Percentiles rank a stretch among this genome's conserved stretches.
These are phyloP conservation scores for Colletotrichum theobromicola DNA, from an alignment of 2,329 filamentous ascomycete species.

Conservation along the genomic window DNA sequence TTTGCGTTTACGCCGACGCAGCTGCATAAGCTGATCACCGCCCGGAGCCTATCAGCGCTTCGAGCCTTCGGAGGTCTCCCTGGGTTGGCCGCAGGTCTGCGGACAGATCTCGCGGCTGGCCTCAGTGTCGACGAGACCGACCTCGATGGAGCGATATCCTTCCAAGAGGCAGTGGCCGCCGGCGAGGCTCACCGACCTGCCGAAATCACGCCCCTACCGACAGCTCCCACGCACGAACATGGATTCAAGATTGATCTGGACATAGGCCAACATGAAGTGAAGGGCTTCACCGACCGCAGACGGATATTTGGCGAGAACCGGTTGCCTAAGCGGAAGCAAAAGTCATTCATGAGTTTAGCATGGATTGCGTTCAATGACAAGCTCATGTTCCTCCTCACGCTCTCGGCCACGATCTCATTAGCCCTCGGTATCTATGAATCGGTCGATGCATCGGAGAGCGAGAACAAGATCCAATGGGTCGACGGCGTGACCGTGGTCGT, in stretches of 20 bases:
- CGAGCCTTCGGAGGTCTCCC: conserved; percentile 57
- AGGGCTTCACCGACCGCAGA: conserved; percentile 64
- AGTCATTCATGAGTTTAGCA: conserved; percentile 71
- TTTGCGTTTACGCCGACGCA: conserved; percentile 62
- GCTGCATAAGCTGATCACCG: conserved; percentile 57
- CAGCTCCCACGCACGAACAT: conserved; percentile 26
- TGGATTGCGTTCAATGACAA: conserved; percentile 89
- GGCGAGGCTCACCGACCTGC: conserved; percentile 35
- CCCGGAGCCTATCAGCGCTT: conserved; percentile 52
- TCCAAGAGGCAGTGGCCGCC: conserved; percentile 53
- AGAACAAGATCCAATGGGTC: conserved; percentile 75
- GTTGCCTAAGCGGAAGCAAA: conserved; percentile 72
- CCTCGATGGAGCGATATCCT: conserved; percentile 49
- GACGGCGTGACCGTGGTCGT: conserved; percentile 82
- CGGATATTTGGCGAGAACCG: conserved; percentile 73
- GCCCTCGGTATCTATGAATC: conserved; percentile 78
- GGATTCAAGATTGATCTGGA: conserved; percentile 20
- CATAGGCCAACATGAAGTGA: conserved; percentile 20
- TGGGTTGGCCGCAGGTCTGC: conserved; percentile 57
- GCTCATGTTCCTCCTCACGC: conserved; percentile 73
- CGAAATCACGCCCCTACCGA: conserved; percentile 23
- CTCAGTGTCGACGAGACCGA: conserved; percentile 55
- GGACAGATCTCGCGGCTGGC: conserved; percentile 51
- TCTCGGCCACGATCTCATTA: conserved; percentile 75
- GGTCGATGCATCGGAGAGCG: conserved; percentile 55